Percentiles rank a stretch among this genome's conserved stretches.
These are phyloP conservation scores for Gonapodya sp. DNA, from an alignment of 192 early-diverging fungal species.

Conservation along the genomic window DNA sequence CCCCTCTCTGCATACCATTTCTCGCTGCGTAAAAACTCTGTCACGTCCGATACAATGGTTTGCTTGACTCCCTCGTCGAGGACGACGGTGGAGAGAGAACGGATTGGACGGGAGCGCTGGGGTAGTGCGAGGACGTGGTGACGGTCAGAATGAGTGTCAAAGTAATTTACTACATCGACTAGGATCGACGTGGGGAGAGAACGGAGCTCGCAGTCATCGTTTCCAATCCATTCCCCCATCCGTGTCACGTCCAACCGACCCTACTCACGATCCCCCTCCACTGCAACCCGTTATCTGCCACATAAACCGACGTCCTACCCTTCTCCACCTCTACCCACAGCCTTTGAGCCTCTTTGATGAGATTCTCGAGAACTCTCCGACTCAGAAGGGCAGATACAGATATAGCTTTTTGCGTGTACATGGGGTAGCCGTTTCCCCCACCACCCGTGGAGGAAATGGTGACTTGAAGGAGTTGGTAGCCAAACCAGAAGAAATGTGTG, in stretches of 20 bases:
- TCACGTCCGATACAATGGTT: constrained; percentile 23
- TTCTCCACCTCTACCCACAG: constrained; percentile 39
- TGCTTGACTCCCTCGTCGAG: not conserved
- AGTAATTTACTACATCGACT: no score
- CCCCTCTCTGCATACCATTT: constrained; percentile 37
- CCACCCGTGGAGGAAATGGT: not conserved
- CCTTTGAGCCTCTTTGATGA: constrained; percentile 38
- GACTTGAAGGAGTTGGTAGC: not conserved
- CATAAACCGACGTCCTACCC: constrained; percentile 49
- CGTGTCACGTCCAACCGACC: not conserved
- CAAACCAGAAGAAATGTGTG: not conserved
- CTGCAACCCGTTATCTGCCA: constrained; percentile 54
- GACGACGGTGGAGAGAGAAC: not conserved
- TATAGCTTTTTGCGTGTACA: constrained; percentile 38
- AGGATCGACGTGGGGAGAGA: no score
- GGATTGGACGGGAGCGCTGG: not conserved
- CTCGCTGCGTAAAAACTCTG: constrained; percentile 28
- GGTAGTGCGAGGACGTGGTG: not conserved
- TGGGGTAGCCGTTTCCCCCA: not conserved
- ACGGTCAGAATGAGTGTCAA: not conserved
- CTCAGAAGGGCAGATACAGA: constrained; percentile 26
- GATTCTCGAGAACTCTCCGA: constrained; percentile 18
- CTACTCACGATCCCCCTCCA: constrained; percentile 34
- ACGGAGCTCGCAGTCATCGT: no score
- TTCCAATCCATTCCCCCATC: not conserved